Evolutionary conservation across 2,329 filamentous ascomycete species (phyloP).

Genomic region (Aspergillus spinulosporus): DNA sequence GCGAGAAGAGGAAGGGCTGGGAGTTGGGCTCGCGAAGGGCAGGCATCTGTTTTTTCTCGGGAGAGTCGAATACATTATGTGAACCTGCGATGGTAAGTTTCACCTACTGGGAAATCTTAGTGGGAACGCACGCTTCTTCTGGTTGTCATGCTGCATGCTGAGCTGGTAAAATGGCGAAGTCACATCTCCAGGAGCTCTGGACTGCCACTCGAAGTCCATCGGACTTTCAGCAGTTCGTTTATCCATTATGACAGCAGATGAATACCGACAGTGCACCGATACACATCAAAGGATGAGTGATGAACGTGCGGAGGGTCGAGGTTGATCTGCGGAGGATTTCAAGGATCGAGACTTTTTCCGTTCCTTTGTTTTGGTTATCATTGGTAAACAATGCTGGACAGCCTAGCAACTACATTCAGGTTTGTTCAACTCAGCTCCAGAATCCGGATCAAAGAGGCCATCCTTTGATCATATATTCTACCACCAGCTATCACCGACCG

Average conservation of each 20-base stretch:
- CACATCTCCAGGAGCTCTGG: constrained; percentile 44
- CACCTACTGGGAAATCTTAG: not conserved
- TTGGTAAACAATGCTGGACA: constrained; percentile 20
- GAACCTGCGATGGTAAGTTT: constrained; percentile 32
- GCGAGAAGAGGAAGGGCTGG: constrained; percentile 53
- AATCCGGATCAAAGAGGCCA: too few relatives aligned
- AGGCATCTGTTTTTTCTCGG: constrained; percentile 51
- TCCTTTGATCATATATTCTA: too few relatives aligned
- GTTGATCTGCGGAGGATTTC: constrained; percentile 11
- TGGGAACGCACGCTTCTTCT: constrained; percentile 45
- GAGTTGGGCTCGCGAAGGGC: constrained; percentile 52
- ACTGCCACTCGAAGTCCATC: constrained; percentile 55
- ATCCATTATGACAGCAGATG: constrained; percentile 29
- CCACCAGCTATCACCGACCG: too few relatives aligned
- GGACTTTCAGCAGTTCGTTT: constrained; percentile 47
- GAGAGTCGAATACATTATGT: constrained; percentile 46
- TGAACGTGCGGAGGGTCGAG: not conserved
- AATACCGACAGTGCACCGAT: not conserved
- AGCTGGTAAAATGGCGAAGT: constrained; percentile 52
- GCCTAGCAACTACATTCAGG: constrained; percentile 13
- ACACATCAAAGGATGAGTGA: constrained; percentile 23
- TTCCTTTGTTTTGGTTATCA: constrained; percentile 16
- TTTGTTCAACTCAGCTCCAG: not conserved
- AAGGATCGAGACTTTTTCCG: constrained; percentile 19
- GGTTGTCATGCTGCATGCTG: constrained; percentile 41